Percentiles rank a stretch among this genome's conserved stretches.
These are phyloP conservation scores for Microbotryum lychnidis-dioicae DNA, from an alignment of 1,284 basidiomycete species.

Conservation along the genomic window DNA sequence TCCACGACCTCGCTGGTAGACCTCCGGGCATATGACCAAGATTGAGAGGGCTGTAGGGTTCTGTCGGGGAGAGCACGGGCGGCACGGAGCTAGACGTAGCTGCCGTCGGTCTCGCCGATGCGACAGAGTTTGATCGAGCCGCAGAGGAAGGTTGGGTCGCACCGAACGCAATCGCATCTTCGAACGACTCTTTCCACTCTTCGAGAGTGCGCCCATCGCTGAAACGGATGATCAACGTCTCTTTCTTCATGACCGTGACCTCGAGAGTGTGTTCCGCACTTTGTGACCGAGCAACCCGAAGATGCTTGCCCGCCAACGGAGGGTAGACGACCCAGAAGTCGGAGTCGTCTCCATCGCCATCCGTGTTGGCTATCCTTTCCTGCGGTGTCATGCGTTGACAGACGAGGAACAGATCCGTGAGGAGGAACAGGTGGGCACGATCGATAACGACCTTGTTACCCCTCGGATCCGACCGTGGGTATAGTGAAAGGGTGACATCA, in stretches of 20 bases:
- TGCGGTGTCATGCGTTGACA: conserved; percentile 49
- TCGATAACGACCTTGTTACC: conserved; percentile 60
- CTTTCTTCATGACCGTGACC: conserved; percentile 81
- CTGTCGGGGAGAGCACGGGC: neutral
- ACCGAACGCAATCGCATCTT: conserved; percentile 76
- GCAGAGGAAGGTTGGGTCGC: conserved; percentile 39
- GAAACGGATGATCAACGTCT: conserved; percentile 56
- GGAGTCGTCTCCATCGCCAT: conserved; percentile 44
- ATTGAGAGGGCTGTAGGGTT: too few relatives aligned
- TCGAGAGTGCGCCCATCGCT: conserved; percentile 50
- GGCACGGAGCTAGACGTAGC: neutral
- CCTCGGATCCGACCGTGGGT: conserved; percentile 57
- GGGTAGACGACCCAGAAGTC: conserved; percentile 95
- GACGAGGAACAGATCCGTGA: conserved; percentile 85
- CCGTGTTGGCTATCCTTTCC: conserved; percentile 48
- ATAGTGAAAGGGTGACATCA: conserved; percentile 69
- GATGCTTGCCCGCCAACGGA: conserved; percentile 87
- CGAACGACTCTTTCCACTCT: conserved; percentile 62
- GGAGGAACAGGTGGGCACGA: conserved; percentile 75
- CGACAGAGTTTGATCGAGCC: neutral
- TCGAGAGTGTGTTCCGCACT: conserved; percentile 46
- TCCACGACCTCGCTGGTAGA: too few relatives aligned
- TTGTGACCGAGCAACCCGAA: conserved; percentile 39
- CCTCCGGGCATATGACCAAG: too few relatives aligned
- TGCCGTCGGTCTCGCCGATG: neutral